phyloP scores from a whole-genome alignment of 192 early-diverging fungal species.

The Backusella morwellensis region DNA sequence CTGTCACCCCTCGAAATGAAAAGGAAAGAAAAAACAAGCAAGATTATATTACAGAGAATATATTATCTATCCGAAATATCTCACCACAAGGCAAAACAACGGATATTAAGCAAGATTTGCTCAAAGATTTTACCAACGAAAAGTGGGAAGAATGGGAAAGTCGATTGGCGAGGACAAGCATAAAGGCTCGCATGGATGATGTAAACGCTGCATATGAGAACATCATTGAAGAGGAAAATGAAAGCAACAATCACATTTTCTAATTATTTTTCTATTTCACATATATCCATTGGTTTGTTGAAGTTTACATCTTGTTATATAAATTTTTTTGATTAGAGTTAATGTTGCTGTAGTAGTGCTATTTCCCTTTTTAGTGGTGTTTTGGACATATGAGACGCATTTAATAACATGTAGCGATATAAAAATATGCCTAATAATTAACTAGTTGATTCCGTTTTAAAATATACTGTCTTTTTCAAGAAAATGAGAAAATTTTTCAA shows the following conservation, averaged over 20 bases:
- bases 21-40: background rate
- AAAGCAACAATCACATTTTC: background rate
- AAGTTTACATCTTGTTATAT: no score
- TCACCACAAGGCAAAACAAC: background rate
- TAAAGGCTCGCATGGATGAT: constrained; percentile 6
- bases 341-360: no score
- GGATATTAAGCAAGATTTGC: background rate
- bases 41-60: background rate
- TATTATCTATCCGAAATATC: background rate
- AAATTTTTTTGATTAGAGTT: no score
- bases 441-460: no score
- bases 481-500: no score
- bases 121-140: background rate
- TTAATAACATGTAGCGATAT: no score
- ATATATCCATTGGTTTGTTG: no score
- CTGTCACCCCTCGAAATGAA: background rate
- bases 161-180: background rate
- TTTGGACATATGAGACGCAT: no score
- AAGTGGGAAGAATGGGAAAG: constrained; percentile 8
- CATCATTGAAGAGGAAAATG: background rate
- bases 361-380: no score
- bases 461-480: no score
- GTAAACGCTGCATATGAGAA: background rate
- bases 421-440: no score
- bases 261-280: background rate